phyloP scores from a whole-genome alignment of 257 asterid genomes.

The Catharanthus roseus region DNA sequence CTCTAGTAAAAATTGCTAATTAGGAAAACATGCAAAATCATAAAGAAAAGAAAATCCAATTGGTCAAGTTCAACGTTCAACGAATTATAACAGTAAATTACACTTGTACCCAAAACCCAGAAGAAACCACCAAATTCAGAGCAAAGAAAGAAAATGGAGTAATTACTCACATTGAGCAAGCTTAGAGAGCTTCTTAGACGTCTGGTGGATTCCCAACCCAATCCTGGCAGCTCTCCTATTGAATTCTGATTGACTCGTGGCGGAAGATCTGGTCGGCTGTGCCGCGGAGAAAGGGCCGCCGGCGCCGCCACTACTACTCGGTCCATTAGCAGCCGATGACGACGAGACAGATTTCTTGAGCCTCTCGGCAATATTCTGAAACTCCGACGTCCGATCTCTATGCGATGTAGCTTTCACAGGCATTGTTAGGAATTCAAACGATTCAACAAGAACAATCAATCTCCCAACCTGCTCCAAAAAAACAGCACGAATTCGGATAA shows the following conservation, averaged over 20 bases:
- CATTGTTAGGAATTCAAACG: constrained; percentile 31
- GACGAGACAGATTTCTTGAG: constrained; percentile 37
- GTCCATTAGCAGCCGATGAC: constrained; percentile 43
- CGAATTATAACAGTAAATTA: neutral
- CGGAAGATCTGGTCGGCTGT: constrained; percentile 20
- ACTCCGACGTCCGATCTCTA: constrained; percentile 92
- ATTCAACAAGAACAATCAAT: constrained; percentile 1
- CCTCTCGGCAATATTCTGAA: constrained; percentile 60
- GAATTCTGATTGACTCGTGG: constrained; percentile 67
- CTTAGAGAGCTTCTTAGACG: constrained; percentile 67
- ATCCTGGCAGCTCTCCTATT: constrained; percentile 64
- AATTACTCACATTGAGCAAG: constrained; percentile 49
- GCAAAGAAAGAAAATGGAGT: neutral
- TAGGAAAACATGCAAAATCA: neutral
- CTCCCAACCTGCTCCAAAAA: neutral
- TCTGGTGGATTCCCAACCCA: constrained; percentile 67
- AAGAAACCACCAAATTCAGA: constrained; percentile 4
- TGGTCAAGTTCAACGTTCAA: too few species aligned
- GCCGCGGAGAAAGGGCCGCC: constrained; percentile 11
- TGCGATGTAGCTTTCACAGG: constrained; percentile 56
- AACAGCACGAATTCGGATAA: neutral
- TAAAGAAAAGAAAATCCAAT: neutral
- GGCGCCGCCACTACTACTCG: constrained; percentile 51
- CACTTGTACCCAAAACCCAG: neutral
- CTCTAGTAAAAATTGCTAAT: neutral